Percentiles rank a stretch among this genome's conserved stretches.
phyloP scores from a whole-genome alignment of 164 flowering plant species.

The Brasenia schreberi region DNA sequence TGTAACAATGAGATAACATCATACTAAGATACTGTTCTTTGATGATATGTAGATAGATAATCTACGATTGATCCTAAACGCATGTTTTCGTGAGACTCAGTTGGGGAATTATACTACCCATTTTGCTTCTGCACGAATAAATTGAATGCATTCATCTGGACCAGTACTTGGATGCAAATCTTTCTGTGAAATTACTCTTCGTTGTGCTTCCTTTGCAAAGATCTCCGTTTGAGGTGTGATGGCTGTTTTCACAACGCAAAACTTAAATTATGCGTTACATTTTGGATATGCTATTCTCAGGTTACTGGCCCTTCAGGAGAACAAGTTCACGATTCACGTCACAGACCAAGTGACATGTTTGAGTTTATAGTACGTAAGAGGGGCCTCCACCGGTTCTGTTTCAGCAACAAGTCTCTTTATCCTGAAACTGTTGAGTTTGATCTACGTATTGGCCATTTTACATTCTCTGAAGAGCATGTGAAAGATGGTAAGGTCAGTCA shows the following conservation, averaged over 20 bases:
- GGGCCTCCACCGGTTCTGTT: slow-evolving; percentile 83
- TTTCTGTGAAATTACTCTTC: not conserved
- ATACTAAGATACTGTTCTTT: no score
- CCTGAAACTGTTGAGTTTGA: slow-evolving; percentile 58
- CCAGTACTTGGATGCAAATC: no score
- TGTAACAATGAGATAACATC: no score
- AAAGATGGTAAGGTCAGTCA: slow-evolving; percentile 37
- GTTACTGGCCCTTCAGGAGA: slow-evolving; percentile 85
- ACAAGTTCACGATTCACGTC: slow-evolving; percentile 75
- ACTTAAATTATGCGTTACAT: no score
- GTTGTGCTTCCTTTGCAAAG: not conserved
- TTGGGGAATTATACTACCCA: no score
- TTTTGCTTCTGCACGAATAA: no score
- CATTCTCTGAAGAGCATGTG: slow-evolving; percentile 45
- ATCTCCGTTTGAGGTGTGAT: no score
- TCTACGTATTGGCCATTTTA: slow-evolving; percentile 39
- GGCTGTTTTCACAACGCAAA: not conserved
- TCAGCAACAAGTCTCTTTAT: slow-evolving; percentile 54
- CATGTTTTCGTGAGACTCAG: no score
- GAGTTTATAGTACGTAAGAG: slow-evolving; percentile 63
- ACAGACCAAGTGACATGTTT: slow-evolving; percentile 60
- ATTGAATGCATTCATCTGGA: not conserved
- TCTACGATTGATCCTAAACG: no score
- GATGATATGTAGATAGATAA: no score
- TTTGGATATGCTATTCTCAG: slow-evolving; percentile 26